Evolutionary conservation across 2,329 filamentous ascomycete genomes (phyloP).

Genomic region (Aspergillus sp.): DNA sequence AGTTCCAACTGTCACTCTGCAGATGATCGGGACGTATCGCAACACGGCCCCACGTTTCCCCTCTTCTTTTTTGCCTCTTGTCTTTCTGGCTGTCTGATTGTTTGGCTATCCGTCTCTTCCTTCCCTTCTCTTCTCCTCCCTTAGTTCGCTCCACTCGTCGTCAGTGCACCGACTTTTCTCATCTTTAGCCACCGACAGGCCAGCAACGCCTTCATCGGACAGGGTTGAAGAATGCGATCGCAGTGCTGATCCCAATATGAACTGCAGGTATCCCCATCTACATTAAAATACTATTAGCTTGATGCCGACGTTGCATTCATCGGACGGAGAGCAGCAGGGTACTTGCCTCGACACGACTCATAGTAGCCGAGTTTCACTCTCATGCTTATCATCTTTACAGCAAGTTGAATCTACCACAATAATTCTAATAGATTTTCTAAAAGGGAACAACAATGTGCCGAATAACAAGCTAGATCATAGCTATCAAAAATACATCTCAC

Average conservation of each 20-base stretch:
- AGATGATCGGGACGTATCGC: constrained; percentile 15
- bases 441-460: too few relatives aligned
- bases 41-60: constrained; percentile 15
- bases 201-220: not conserved
- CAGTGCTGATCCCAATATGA: constrained; percentile 1
- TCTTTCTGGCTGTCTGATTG: too few relatives aligned
- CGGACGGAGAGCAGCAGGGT: not conserved
- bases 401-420: too few relatives aligned
- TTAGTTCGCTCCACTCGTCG: constrained; percentile 1
- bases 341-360: too few relatives aligned
- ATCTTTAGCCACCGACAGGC: not conserved
- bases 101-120: not conserved
- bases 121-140: constrained; percentile 1
- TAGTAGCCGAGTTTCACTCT: too few relatives aligned
- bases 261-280: not conserved
- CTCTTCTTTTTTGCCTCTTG: not conserved
- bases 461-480: too few relatives aligned
- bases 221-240: not conserved
- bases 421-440: too few relatives aligned
- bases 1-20: constrained; percentile 18
- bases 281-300: not conserved
- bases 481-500: too few relatives aligned
- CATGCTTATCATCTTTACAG: too few relatives aligned
- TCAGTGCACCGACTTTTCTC: constrained; percentile 3
- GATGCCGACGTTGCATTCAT: not conserved